Evolutionary conservation across 169 alveolate species (phyloP), one percentile per base, ranked within the genome.

Genomic region (Cryptosporidium baileyi): DNA sequence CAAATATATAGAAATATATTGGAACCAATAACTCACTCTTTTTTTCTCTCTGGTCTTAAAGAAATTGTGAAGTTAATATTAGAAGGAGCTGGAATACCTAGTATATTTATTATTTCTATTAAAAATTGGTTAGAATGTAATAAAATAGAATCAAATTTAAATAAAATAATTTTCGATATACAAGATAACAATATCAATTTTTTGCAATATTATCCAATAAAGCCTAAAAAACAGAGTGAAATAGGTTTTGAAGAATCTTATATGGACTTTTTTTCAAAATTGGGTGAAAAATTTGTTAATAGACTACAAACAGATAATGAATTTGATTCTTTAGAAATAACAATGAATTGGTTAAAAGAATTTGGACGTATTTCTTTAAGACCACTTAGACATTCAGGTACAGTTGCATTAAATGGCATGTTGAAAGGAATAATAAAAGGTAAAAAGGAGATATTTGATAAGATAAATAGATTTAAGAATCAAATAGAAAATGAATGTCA

Each of bases 31-130:
- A 54, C 26, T 17, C 47, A 74, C 22, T 74, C 85, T n/a, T 51
- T 54, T n/a, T 74, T 54, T 22, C 19, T 36, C n/a, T 38, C 67
- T 51, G 54, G 67, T 38, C 60, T 74, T 9, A 74, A 57, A 60
- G 85, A 74, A 43, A 57, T 74, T 5, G 24, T 57, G 1, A 74
- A 44, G 41, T 60, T 74, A 19, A 74, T 74, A 41, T 38, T 74
- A 1, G 85, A 74, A 22, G 85, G 85, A 3, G 74, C 62, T 1
- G 85, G 85, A 15, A 74, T 74, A 11, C 85, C 85, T 15, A 74
- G 85, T 17, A 47, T 74, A 45, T 74, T 74, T 54, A 44, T 51
- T 9, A 61, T 44, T 6, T 36, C 30, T 24, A 43, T 54, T n/a
- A 36, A 41, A 11, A 32, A 40, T 22, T 54, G 65, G 67, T 15